A percentile compares a stretch with the other conserved stretches of the same genome.
Conservation (phyloP, 805 yeast species). For the Dipodascus geniculatus region DNA sequence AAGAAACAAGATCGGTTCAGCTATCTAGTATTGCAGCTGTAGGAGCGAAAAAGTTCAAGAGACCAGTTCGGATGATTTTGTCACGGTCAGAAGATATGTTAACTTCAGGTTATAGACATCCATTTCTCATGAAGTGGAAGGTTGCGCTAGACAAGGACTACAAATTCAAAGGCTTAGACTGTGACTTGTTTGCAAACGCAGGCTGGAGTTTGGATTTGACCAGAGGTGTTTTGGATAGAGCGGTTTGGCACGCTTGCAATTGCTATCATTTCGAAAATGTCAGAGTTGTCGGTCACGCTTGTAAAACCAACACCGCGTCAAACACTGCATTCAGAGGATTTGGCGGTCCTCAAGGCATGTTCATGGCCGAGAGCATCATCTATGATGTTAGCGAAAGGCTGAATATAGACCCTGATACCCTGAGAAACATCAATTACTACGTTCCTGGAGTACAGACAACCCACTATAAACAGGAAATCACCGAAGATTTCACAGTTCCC, state of each 20-base stretch:
- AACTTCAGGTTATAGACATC: slow-evolving; percentile 37
- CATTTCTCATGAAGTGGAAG: slow-evolving; percentile 33
- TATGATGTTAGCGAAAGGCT: slow-evolving; percentile 31
- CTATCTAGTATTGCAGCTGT: slow-evolving; percentile 30
- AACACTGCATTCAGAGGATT: slow-evolving; percentile 40
- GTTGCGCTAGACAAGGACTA: slow-evolving; percentile 32
- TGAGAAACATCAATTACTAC: slow-evolving; percentile 30
- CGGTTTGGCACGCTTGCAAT: slow-evolving; percentile 33
- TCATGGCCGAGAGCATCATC: slow-evolving; percentile 31
- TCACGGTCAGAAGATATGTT: slow-evolving; percentile 36
- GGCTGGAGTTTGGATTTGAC: slow-evolving; percentile 40
- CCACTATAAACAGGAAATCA: slow-evolving; percentile 31
- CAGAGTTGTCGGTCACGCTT: slow-evolving; percentile 28
- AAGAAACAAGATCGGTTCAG: slow-evolving; percentile 33
- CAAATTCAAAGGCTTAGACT: slow-evolving; percentile 31
- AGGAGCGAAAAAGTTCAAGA: slow-evolving; percentile 32
- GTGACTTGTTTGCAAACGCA: slow-evolving; percentile 33
- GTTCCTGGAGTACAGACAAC: slow-evolving; percentile 23
- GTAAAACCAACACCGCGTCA: slow-evolving; percentile 35
- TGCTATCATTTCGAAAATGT: slow-evolving; percentile 35
- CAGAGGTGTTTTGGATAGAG: slow-evolving; percentile 38
- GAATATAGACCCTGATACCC: slow-evolving; percentile 29
- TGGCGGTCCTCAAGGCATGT: slow-evolving; percentile 42
- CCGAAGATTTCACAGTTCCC: slow-evolving; percentile 31
- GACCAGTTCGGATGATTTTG: slow-evolving; percentile 33